These are phyloP conservation scores for Epichloe brachyelytri DNA, from an alignment of 2,329 filamentous ascomycete species.

Conservation along the genomic window DNA sequence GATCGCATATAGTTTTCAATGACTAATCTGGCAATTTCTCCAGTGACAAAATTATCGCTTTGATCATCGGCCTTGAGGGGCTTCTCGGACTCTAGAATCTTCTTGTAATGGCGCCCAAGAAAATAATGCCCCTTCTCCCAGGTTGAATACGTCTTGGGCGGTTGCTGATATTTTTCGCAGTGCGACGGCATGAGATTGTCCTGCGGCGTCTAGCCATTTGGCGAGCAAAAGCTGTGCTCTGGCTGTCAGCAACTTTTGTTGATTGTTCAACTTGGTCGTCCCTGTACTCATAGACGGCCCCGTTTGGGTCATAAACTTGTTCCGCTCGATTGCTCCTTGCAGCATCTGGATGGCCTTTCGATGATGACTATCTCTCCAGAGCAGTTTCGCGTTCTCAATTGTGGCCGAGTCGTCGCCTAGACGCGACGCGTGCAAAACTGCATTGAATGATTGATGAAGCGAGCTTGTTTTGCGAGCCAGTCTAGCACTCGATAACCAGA, in stretches of 20 bases:
- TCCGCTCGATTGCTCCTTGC: slow-evolving; percentile 70
- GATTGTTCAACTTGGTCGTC: slow-evolving; percentile 27
- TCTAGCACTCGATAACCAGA: slow-evolving; percentile 77
- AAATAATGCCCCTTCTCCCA: slow-evolving; percentile 99
- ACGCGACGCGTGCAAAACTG: slow-evolving; percentile 75
- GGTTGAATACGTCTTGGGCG: slow-evolving; percentile 52
- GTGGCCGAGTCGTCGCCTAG: slow-evolving; percentile 78
- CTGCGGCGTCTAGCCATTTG: slow-evolving; percentile 94
- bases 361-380: slow-evolving; percentile 90
- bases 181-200: slow-evolving; percentile 74
- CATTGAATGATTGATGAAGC: slow-evolving; percentile 81
- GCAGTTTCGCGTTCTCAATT: slow-evolving; percentile 82
- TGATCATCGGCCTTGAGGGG: slow-evolving; percentile 64
- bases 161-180: slow-evolving; percentile 72
- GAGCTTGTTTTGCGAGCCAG: slow-evolving; percentile 78
- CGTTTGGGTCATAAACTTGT: slow-evolving; percentile 52
- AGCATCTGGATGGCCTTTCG: slow-evolving; percentile 89
- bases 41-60: slow-evolving; percentile 60
- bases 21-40: slow-evolving; percentile 76
- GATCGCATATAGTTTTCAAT: slow-evolving; percentile 90
- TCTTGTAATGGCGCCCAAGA: slow-evolving; percentile 93
- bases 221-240: slow-evolving; percentile 79
- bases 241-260: slow-evolving; percentile 51
- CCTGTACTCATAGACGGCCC: slow-evolving; percentile 21
- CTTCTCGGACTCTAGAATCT: slow-evolving; percentile 82